Evolutionary conservation across 2,329 filamentous ascomycete species (phyloP).

Genomic region (Rhynchosporium graminicola): DNA sequence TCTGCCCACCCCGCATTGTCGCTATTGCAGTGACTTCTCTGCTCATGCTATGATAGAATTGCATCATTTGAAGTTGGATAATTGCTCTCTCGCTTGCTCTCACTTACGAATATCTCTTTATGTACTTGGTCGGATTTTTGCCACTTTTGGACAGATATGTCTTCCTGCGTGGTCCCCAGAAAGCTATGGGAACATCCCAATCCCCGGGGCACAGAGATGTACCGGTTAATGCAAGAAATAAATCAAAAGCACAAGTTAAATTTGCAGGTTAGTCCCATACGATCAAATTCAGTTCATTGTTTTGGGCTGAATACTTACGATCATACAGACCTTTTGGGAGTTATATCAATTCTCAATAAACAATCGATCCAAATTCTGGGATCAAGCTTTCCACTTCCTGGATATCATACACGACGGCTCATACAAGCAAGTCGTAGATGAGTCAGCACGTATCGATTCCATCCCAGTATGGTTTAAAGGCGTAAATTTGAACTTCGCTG

Average conservation of each 20-base stretch:
- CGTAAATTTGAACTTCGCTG: constrained; percentile 72
- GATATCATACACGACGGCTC: constrained; percentile 64
- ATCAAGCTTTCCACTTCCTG: constrained; percentile 59
- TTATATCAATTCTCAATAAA: constrained; percentile 70
- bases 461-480: constrained; percentile 79
- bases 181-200: constrained; percentile 70
- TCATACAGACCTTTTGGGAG: constrained; percentile 61
- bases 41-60: too few species aligned
- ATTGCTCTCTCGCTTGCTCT: too few species aligned
- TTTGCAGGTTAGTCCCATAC: constrained; percentile 53
- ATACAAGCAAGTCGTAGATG: constrained; percentile 65
- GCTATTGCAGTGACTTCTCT: too few species aligned
- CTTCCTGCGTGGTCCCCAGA: constrained; percentile 45
- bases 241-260: constrained; percentile 59
- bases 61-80: too few species aligned
- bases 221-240: constrained; percentile 63
- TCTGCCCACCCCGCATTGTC: too few species aligned
- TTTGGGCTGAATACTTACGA: not conserved
- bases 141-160: constrained; percentile 23
- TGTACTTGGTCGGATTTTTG: too few species aligned
- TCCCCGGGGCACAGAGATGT: constrained; percentile 64
- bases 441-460: constrained; percentile 66
- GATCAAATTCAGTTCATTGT: not conserved
- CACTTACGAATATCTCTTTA: too few species aligned
- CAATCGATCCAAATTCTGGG: constrained; percentile 65